Base-by-base conservation (phyloP, 148 eudicot species). In the Suaeda aralocaspica region DNA sequence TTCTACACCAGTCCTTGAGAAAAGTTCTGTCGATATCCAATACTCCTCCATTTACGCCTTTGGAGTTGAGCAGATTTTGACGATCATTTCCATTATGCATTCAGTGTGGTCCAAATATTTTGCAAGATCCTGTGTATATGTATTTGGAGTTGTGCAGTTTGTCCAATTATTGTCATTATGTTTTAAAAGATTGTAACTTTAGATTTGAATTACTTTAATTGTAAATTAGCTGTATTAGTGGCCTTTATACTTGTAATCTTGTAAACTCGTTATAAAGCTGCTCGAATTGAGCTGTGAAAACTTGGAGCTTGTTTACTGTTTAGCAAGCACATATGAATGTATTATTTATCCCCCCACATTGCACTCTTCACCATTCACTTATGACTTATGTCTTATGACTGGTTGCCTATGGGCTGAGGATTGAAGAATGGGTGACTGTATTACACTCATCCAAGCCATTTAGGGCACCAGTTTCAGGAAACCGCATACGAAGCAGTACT, bases 61-160 rank as follows among this genome's bases (percentile, higher is more conserved):
- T 39, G 51, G 44, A 63, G 39, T 22, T 18, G 49, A 72, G 22
- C 13, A 16, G 36, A 45, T 18, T 5, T 59, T 18, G 63, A 33
- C 36, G 22, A 36, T 28, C 52, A 49, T 64, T 31, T 52, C 31
- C 30, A 19, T 9, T 45, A 11, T 30, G 39, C 65, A 28, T 63
- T 67, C 25, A 72, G 3, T 42, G 64, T 57, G 42, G 15, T 56
- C 24, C 29, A 6, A 64, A 34, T 44, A 19, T 39, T 51, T 4
- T 41, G 5, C 21, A 41, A 42, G 64, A 26, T 55, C 69, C 31
- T 24, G 10, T 72, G 44, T 42, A 34, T 48, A 34, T 73, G 69
- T 72, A 55, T 44, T 44, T 30, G 28, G n/a, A 65, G 69, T 72
- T 64, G 75, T 63, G 63, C 21, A 28, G 19, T 64, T 64, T 18